Evolutionary conservation across 208 protist genomes (phyloP).

Genomic region (Acanthamoeba polyphaga): DNA sequence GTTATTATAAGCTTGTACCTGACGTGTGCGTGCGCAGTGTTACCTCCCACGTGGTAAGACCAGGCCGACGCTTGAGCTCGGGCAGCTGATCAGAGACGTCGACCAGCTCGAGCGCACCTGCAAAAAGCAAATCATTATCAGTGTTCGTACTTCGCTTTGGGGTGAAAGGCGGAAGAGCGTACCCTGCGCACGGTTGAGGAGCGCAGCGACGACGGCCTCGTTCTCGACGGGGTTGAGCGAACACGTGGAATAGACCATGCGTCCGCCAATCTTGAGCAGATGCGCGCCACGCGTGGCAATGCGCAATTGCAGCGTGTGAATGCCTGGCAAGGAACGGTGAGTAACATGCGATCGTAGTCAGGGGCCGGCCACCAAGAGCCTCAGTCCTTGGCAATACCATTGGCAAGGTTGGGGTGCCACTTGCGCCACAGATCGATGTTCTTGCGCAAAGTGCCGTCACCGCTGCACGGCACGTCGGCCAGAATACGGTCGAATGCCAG

Average conservation of each 20-base stretch:
- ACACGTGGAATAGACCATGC: conserved; percentile 93
- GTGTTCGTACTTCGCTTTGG: too few relatives aligned
- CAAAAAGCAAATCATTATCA: too few relatives aligned
- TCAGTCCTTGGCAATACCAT: neutral
- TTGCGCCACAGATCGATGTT: conserved; percentile 88
- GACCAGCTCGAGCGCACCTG: conserved; percentile 88
- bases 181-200: conserved; percentile 80
- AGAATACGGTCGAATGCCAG: conserved; percentile 89
- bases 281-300: conserved; percentile 83
- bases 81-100: conserved; percentile 93
- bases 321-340: neutral
- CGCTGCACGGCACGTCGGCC: conserved; percentile 91
- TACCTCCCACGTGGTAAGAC: conserved; percentile 92
- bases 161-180: neutral
- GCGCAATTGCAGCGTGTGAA: conserved; percentile 83
- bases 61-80: conserved; percentile 88
- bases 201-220: conserved; percentile 90
- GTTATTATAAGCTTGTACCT: too few relatives aligned
- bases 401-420: conserved; percentile 82
- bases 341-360: neutral
- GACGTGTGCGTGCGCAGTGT: too few relatives aligned
- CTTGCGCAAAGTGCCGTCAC: conserved; percentile 79
- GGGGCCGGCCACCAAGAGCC: neutral
- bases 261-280: conserved; percentile 86
- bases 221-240: conserved; percentile 93